Conservation (phyloP, 371 early-diverging fungal species). For the Mucor plumbeus region DNA sequence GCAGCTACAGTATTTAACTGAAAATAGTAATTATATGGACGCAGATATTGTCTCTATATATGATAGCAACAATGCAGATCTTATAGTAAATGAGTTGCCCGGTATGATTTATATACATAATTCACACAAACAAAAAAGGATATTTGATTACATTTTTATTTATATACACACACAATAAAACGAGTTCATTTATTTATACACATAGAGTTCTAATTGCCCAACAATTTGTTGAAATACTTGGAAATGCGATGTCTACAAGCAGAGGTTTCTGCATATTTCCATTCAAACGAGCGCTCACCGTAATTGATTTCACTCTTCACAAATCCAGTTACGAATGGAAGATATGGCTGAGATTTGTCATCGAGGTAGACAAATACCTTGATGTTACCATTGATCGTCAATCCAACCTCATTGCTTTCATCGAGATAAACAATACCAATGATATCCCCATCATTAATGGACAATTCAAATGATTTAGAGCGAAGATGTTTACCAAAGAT, state of each 20-base stretch:
- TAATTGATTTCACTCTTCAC: conserved; percentile 27
- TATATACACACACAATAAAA: not conserved
- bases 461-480: conserved; percentile 28
- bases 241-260: conserved; percentile 17
- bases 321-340: conserved; percentile 29
- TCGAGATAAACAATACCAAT: conserved; percentile 37
- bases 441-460: conserved; percentile 24
- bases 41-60: no score
- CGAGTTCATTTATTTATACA: no score
- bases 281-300: conserved; percentile 25
- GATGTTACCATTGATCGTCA: conserved; percentile 33
- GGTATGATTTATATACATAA: no score
- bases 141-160: not conserved
- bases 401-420: conserved; percentile 24
- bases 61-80: no score
- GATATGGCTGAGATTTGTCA: conserved; percentile 20
- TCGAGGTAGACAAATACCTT: conserved; percentile 18
- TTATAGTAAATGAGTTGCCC: no score
- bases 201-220: not conserved
- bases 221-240: conserved; percentile 16
- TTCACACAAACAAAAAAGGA: no score
- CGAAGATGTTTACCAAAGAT: conserved; percentile 14
- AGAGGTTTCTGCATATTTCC: conserved; percentile 24
- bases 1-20: no score
- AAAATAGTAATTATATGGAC: no score